Conservation (phyloP, 2,329 filamentous ascomycete species). For the Cytospora chrysosperma region DNA sequence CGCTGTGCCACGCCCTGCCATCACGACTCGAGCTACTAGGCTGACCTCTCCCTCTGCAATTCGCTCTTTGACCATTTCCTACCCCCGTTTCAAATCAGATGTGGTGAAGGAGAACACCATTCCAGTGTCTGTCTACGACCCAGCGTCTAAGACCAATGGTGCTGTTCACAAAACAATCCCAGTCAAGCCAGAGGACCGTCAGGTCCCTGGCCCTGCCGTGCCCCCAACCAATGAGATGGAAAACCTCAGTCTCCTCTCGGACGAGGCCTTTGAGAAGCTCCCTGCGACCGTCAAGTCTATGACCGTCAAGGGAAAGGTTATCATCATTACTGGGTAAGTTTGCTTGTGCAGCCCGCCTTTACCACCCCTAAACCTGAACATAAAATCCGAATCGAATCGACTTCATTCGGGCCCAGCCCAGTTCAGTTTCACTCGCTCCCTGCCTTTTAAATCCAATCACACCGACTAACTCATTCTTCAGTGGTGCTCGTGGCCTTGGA, state of each 20-base stretch:
- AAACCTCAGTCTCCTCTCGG: constrained; percentile 50
- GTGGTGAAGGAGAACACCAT: constrained; percentile 58
- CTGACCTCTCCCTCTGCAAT: neutral
- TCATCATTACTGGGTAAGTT: constrained; percentile 68
- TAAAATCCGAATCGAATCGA: too few relatives aligned
- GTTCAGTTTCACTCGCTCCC: too few relatives aligned
- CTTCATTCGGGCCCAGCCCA: too few relatives aligned
- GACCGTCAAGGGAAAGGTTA: constrained; percentile 67
- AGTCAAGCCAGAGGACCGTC: constrained; percentile 43
- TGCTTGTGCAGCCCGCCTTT: neutral
- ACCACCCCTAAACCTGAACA: neutral
- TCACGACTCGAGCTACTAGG: neutral
- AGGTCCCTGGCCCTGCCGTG: constrained; percentile 40
- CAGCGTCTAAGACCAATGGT: constrained; percentile 42
- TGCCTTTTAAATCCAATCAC: too few relatives aligned
- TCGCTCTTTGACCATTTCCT: constrained; percentile 39
- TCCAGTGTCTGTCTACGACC: constrained; percentile 54
- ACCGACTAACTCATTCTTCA: constrained; percentile 30
- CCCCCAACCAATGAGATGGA: constrained; percentile 45
- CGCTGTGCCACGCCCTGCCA: neutral
- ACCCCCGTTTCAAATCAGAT: constrained; percentile 45
- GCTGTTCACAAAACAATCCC: constrained; percentile 46
- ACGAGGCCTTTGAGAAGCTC: constrained; percentile 54
- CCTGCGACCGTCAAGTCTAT: constrained; percentile 68
- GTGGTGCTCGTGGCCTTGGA: constrained; percentile 73